Evolutionary conservation across 345 rosid genomes (phyloP), one percentile per base, ranked within the genome.

Genomic region (Dimocarpus longan): DNA sequence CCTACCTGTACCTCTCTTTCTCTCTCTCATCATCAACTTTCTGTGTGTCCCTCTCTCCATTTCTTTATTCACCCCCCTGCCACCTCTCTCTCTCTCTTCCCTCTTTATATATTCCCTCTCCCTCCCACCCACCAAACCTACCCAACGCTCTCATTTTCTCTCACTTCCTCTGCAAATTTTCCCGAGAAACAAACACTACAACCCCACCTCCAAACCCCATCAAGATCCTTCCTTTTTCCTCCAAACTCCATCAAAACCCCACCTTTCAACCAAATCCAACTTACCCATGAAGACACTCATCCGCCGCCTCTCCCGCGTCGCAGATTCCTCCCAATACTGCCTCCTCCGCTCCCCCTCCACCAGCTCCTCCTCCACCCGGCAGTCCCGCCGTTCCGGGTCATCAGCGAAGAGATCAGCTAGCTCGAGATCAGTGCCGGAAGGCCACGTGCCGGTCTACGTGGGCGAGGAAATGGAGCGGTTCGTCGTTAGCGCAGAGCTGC

Each of bases 391-490:
- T 7, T 86, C 9, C 73, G 82, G 13, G 63, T 68, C 0, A 72
- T 84, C 79, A 10, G 16, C 88, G 48, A 84, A 90, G 12, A 73
- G 85, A 9, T 43, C 71, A 2, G 71, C 82, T 26, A 83, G 66
- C n/a, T 78, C 69, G 48, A 48, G 48, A 2, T 62, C 87, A 0
- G 98, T 93, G 24, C 98, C 98, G 5, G 85, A 87, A 43, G 99
- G 99, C 2, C 89, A 92, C 87, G 89, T 97, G 1, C 97, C 98
- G 60, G 94, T 97, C 7, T 92, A 87, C 84, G 99, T 97, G 16
- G 99, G 99, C 1, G 98, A 92, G 52, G 98, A 93, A 86, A 92
- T 92, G 97, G 97, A 93, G 85, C 84, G 96, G 85, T 97, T 97
- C 83, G 84, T 89, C 2, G 95, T 97, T 21, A 87, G 87, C 82